Base-by-base conservation (phyloP, 2,329 filamentous ascomycete genomes). In the Rugonectria rugulosa region DNA sequence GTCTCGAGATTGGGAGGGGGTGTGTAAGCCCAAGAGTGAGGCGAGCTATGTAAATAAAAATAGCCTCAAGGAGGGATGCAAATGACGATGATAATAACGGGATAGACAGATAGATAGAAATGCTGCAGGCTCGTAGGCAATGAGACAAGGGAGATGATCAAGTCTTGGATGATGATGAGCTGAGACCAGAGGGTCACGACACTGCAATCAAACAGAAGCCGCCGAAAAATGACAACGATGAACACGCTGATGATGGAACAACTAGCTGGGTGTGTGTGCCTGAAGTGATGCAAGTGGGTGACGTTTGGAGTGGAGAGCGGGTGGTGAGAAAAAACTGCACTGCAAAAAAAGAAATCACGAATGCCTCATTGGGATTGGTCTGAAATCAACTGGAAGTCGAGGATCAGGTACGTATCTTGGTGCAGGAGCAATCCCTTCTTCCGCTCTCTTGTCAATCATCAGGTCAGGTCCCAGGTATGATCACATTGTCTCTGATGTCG, bases 391-490 rank as follows among this genome's bases (percentile, higher is more conserved):
- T n/a, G n/a, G n/a, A n/a, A n/a, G n/a, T n/a, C n/a, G n/a, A n/a
- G n/a, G n/a, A n/a, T n/a, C n/a, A n/a, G n/a, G n/a, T n/a, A n/a
- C n/a, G n/a, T n/a, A 20, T 38, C 19, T 7, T 20, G 4, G 34
- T 7, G 14, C 15, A 20, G 9, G 9, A 12, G 34, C 15, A 38
- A 6, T 19, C 19, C 23, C 38, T 12, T 26, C 38, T 24, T 17
- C 32, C 21, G 34, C 27, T 19, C 23, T 38, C 29, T 31, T 34
- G 38, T 37, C 24, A 37, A 51, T 40, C 47, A 21, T 19, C 47
- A 51, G 47, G 47, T 50, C 47, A 51, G 41, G 29, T 43, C 43
- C 47, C 47, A 51, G 47, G 47, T 51, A 27, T 51, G 47, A 51
- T 51, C 47, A 51, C 47, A 51, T 41, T 51, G 44, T 51, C 47